phyloP scores from a whole-genome alignment of 495 filamentous ascomycete genomes.

The Thermothielavioides terrestris region DNA sequence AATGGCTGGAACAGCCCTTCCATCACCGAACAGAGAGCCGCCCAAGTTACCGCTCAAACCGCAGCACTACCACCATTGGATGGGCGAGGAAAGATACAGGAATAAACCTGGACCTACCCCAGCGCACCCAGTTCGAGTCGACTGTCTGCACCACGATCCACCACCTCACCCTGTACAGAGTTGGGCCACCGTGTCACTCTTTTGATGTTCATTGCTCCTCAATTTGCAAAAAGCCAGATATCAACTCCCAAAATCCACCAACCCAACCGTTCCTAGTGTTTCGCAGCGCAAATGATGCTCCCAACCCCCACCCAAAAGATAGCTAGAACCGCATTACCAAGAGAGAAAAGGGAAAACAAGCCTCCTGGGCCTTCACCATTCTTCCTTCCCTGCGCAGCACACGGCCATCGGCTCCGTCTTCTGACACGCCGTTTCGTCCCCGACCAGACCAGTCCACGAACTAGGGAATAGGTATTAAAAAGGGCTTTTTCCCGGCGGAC shows the following conservation, averaged over 20 bases:
- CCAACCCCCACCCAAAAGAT: constrained; percentile 13
- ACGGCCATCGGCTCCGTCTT: constrained; percentile 9
- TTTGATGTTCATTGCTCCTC: constrained; percentile 1
- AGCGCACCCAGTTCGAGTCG: too few species aligned
- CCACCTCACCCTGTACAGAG: not conserved
- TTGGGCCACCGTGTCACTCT: not conserved
- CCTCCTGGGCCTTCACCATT: constrained; percentile 42
- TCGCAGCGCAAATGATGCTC: constrained; percentile 9
- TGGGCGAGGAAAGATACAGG: not conserved
- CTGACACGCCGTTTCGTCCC: too few species aligned
- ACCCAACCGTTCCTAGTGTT: constrained; percentile 10
- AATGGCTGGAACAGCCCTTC: too few species aligned
- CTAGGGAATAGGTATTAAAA: constrained; percentile 28
- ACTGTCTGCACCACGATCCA: not conserved
- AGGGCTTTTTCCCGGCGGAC: constrained; percentile 7
- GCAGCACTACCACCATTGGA: not conserved
- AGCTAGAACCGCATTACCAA: constrained; percentile 34
- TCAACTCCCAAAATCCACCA: constrained; percentile 7
- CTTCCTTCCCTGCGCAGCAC: constrained; percentile 33
- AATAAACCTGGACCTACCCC: too few species aligned
- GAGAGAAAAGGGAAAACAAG: constrained; percentile 20
- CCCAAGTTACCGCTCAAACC: too few species aligned
- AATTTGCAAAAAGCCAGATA: not conserved
- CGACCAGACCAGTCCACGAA: constrained; percentile 15
- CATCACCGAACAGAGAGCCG: too few species aligned